Conservation (phyloP, 2,329 filamentous ascomycete species). For the Trichoderma semiorbis region DNA sequence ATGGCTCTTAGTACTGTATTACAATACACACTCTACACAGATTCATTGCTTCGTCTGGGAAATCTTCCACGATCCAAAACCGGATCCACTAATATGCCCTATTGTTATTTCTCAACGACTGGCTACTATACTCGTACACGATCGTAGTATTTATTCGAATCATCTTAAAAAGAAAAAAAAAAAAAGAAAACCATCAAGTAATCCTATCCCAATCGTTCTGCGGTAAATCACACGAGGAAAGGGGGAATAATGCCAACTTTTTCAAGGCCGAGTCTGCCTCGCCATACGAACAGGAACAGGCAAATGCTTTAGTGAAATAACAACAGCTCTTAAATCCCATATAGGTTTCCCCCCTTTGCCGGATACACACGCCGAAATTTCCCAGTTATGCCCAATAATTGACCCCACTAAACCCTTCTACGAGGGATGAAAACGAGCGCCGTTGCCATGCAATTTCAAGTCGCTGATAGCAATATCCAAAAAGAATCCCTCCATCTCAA, state of each 20-base stretch:
- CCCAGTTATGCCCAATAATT: constrained; percentile 20
- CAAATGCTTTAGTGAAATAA: not conserved
- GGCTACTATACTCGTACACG: not conserved
- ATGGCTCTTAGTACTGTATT: not conserved
- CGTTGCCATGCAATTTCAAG: constrained; percentile 22
- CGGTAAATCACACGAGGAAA: not conserved
- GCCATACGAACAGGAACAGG: not conserved
- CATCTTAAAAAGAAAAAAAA: not conserved
- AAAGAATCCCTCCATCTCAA: not conserved
- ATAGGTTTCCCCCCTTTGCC: not conserved
- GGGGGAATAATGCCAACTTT: not conserved
- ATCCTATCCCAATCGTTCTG: not conserved
- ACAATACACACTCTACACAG: not conserved
- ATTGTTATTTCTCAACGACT: not conserved
- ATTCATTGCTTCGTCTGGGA: not conserved
- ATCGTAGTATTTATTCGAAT: not conserved
- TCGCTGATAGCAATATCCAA: constrained; percentile 12
- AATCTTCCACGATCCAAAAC: not conserved
- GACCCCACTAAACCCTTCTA: not conserved
- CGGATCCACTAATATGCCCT: not conserved
- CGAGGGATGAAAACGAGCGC: constrained; percentile 25
- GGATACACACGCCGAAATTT: constrained; percentile 21
- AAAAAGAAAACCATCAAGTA: not conserved
- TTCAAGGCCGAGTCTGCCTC: not conserved
- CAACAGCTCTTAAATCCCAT: not conserved